A percentile compares a stretch with the other conserved stretches of the same genome.
Evolutionary conservation across 495 filamentous ascomycete genomes (phyloP).

Genomic region (Lasiosphaeria miniovina): DNA sequence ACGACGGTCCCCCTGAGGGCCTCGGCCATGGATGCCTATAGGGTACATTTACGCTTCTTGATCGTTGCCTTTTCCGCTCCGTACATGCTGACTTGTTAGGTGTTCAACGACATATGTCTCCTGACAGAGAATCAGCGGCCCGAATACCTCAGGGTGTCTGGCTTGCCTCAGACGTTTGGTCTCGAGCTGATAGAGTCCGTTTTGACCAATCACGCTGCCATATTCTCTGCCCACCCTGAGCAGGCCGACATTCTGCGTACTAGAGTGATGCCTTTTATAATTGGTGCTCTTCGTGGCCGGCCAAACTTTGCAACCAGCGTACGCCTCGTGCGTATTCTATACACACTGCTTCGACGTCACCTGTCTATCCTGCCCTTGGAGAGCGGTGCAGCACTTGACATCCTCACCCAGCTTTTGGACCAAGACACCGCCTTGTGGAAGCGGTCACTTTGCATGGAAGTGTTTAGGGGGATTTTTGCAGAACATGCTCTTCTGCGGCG

Average conservation of each 20-base stretch:
- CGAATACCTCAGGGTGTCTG: conserved; percentile 71
- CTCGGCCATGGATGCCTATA: conserved; percentile 83
- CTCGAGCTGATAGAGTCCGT: conserved; percentile 90
- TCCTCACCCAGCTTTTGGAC: conserved; percentile 87
- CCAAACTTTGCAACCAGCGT: conserved; percentile 80
- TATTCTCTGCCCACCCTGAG: conserved; percentile 76
- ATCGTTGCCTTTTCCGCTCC: neutral
- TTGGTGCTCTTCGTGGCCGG: conserved; percentile 72
- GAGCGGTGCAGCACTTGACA: conserved; percentile 77
- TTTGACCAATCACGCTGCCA: conserved; percentile 74
- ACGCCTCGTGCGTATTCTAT: conserved; percentile 75
- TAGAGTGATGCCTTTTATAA: conserved; percentile 79
- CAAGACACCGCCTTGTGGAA: conserved; percentile 82
- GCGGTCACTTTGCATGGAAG: conserved; percentile 83
- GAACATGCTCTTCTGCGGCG: conserved; percentile 73
- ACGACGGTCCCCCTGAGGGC: conserved; percentile 58
- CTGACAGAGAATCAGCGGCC: conserved; percentile 79
- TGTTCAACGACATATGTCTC: conserved; percentile 87
- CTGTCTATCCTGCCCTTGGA: conserved; percentile 71
- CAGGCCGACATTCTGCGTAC: conserved; percentile 73
- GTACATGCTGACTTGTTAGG: conserved; percentile 40
- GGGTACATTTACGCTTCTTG: conserved; percentile 38
- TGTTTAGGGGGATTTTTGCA: conserved; percentile 78
- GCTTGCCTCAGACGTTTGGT: conserved; percentile 75
- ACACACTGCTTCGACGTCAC: conserved; percentile 72